phyloP scores from a whole-genome alignment of 2,329 filamentous ascomycete species.

The Aspergillus aculeatinus region DNA sequence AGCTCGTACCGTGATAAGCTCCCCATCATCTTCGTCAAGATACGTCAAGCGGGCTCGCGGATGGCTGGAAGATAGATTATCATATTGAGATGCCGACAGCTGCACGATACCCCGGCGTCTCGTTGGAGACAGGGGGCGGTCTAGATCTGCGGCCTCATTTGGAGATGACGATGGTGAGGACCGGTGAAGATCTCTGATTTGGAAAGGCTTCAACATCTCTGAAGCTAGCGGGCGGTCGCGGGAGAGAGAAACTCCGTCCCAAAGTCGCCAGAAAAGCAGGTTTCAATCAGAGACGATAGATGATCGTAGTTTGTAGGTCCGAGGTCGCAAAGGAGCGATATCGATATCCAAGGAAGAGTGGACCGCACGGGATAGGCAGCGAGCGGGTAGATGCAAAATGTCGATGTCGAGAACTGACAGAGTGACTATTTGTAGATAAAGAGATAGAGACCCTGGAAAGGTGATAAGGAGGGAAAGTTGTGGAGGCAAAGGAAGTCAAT shows the following conservation, averaged over 20 bases:
- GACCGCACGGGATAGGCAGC: background rate
- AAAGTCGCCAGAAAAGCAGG: background rate
- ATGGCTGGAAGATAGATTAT: slow-evolving; percentile 40
- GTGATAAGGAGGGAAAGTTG: slow-evolving; percentile 5
- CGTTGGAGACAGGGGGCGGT: background rate
- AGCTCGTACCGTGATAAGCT: slow-evolving; percentile 44
- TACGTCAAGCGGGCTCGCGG: slow-evolving; percentile 47
- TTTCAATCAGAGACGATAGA: background rate
- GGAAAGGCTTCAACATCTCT: slow-evolving; percentile 43
- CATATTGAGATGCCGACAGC: slow-evolving; percentile 45
- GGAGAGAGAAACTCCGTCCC: background rate
- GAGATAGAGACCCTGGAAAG: background rate
- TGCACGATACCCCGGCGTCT: slow-evolving; percentile 33
- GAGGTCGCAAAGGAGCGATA: background rate
- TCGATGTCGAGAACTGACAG: background rate
- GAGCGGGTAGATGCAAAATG: background rate
- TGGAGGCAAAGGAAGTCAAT: background rate
- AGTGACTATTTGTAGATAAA: background rate
- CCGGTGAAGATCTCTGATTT: slow-evolving; percentile 38
- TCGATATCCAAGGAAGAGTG: background rate
- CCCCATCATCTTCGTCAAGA: slow-evolving; percentile 48
- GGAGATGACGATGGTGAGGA: slow-evolving; percentile 19
- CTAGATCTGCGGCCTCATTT: slow-evolving; percentile 14
- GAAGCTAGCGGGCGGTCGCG: slow-evolving; percentile 14
- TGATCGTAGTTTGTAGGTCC: background rate